Conservation (phyloP, 345 rosid species). For the Dipteronia sinensis region DNA sequence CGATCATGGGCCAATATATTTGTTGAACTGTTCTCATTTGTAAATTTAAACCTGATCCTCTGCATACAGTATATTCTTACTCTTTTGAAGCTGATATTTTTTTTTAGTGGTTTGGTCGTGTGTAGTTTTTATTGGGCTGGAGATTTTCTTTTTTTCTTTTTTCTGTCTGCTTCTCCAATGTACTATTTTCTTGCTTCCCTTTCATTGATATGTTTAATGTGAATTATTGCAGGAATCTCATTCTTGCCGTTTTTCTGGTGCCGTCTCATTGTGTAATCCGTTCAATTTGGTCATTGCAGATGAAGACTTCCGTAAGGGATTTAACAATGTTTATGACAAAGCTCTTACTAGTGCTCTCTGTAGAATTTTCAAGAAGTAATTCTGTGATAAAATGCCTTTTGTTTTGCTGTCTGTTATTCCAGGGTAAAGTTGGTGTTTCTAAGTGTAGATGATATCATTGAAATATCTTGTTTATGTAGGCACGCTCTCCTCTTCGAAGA, state of each 20-base stretch:
- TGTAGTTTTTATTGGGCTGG: no score
- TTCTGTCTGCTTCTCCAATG: background rate
- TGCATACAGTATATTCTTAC: no score
- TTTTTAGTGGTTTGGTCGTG: no score
- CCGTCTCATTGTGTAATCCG: conserved; percentile 91
- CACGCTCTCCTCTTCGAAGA: conserved; percentile 89
- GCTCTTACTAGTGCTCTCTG: conserved; percentile 71
- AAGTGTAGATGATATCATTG: background rate
- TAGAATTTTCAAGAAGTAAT: conserved; percentile 68
- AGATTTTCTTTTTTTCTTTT: background rate
- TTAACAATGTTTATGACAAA: conserved; percentile 81
- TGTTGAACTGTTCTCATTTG: background rate
- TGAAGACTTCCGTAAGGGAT: conserved; percentile 91
- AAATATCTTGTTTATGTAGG: conserved; percentile 40
- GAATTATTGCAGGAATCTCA: conserved; percentile 61
- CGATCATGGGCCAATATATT: no score
- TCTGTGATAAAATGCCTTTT: conserved; percentile 16
- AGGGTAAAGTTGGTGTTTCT: conserved; percentile 17
- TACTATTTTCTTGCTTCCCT: background rate
- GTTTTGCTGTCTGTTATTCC: conserved; percentile 17
- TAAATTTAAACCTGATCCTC: background rate
- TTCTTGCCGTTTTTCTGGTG: conserved; percentile 69
- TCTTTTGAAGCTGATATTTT: no score
- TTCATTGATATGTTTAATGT: conserved; percentile 8
- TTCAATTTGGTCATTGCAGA: conserved; percentile 89